Percentiles rank a stretch among this genome's conserved stretches.
Conservation (phyloP, 2,329 filamentous ascomycete species). For the Exophiala sp. region DNA sequence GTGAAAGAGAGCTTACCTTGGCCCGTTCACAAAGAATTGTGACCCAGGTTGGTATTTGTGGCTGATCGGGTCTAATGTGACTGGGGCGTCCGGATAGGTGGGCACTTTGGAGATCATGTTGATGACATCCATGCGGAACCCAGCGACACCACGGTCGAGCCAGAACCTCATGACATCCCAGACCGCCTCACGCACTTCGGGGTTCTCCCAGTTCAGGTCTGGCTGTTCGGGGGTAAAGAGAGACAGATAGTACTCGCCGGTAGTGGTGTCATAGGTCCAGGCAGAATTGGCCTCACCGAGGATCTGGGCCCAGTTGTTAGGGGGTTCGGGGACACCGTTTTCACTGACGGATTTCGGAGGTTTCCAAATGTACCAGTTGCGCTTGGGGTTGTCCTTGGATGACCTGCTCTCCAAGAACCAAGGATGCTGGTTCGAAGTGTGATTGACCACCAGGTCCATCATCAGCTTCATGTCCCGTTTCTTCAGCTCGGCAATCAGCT, state of each 20-base stretch:
- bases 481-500: slow-evolving; percentile 40
- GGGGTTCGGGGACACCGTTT: slow-evolving; percentile 59
- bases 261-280: slow-evolving; percentile 61
- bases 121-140: slow-evolving; percentile 70
- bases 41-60: slow-evolving; percentile 44
- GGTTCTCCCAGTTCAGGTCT: slow-evolving; percentile 80
- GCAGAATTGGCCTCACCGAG: slow-evolving; percentile 37
- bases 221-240: slow-evolving; percentile 72
- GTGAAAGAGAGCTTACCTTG: slow-evolving; percentile 22
- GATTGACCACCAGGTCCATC: slow-evolving; percentile 46
- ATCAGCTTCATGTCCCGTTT: slow-evolving; percentile 45
- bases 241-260: slow-evolving; percentile 69
- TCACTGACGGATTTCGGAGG: slow-evolving; percentile 47
- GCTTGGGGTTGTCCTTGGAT: slow-evolving; percentile 56
- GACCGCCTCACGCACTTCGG: slow-evolving; percentile 60
- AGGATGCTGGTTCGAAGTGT: slow-evolving; percentile 39
- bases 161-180: slow-evolving; percentile 72
- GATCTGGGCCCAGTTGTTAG: slow-evolving; percentile 64
- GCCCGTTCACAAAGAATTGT: slow-evolving; percentile 35
- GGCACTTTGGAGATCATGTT: slow-evolving; percentile 64
- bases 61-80: slow-evolving; percentile 35
- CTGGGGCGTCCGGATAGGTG: slow-evolving; percentile 45
- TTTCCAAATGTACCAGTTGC: slow-evolving; percentile 62
- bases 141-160: slow-evolving; percentile 66
- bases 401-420: slow-evolving; percentile 65